A percentile compares a stretch with the other conserved stretches of the same genome.
These are phyloP conservation scores for Blepharisma japonicum DNA, from an alignment of 73 alveolate species.

Conservation along the genomic window DNA sequence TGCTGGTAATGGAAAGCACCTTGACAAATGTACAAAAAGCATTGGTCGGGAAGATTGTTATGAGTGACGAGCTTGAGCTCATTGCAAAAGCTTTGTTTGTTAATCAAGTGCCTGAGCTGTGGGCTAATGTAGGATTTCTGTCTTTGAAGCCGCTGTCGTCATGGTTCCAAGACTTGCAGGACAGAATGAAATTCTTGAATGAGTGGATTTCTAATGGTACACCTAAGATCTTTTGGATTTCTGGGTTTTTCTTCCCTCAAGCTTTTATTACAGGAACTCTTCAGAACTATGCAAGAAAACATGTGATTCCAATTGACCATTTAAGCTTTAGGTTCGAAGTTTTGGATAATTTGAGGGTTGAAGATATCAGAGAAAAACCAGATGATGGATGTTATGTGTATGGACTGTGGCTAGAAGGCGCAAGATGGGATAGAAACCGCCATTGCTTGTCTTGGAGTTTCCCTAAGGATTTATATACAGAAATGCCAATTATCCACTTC, in stretches of 20 bases:
- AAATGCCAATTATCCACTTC: conserved; percentile 97
- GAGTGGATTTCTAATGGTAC: conserved; percentile 90
- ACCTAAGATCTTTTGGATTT: conserved; percentile 87
- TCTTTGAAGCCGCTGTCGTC: conserved; percentile 98
- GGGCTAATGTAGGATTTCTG: conserved; percentile 97
- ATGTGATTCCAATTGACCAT: conserved; percentile 95
- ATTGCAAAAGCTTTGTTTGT: conserved; percentile 94
- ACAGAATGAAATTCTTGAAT: conserved; percentile 84
- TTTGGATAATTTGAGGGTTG: conserved; percentile 80
- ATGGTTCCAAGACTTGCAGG: conserved; percentile 94
- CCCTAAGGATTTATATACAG: conserved; percentile 92
- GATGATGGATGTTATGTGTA: conserved; percentile 73
- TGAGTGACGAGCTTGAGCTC: conserved; percentile 99
- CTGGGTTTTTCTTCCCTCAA: conserved; percentile 97
- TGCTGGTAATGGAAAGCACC: conserved; percentile 82
- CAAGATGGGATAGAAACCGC: conserved; percentile 92
- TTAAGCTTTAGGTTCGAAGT: conserved; percentile 84
- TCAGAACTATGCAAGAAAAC: conserved; percentile 99
- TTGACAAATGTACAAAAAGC: conserved; percentile 89
- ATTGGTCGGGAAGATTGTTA: conserved; percentile 94
- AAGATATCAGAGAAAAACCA: conserved; percentile 80
- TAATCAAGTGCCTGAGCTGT: conserved; percentile 94
- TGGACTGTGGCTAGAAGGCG: conserved; percentile 99
- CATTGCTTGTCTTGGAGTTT: conserved; percentile 90
- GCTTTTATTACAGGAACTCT: conserved; percentile 99